Evolutionary conservation across 352 stramenopile genomes (phyloP).

Genomic region (Achlya hypogyna): DNA sequence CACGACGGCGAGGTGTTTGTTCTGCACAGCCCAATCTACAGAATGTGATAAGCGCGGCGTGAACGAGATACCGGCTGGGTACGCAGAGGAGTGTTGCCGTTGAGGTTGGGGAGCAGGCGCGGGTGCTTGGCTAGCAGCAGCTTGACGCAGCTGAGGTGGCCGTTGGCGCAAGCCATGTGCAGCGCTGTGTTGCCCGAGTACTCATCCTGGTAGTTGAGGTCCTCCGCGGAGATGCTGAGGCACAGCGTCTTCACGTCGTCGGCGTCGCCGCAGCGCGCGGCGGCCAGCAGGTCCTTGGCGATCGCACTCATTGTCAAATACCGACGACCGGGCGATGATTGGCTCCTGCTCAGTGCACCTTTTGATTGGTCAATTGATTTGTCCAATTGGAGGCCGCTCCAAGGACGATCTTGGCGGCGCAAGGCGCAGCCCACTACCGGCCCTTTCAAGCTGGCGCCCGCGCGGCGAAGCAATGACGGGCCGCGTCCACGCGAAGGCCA

Average conservation of each 20-base stretch:
- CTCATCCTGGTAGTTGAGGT: slow-evolving; percentile 65
- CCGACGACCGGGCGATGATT: slow-evolving; percentile 16
- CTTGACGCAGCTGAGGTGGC: slow-evolving; percentile 50
- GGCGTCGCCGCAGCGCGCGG: slow-evolving; percentile 60
- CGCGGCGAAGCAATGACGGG: no score
- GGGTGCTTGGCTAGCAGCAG: slow-evolving; percentile 50
- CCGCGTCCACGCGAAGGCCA: no score
- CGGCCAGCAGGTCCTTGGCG: slow-evolving; percentile 51
- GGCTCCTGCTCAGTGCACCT: not conserved
- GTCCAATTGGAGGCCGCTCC: not conserved
- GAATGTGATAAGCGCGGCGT: slow-evolving; percentile 19
- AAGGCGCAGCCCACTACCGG: no score
- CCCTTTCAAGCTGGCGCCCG: no score
- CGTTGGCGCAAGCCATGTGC: slow-evolving; percentile 83
- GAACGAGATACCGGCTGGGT: slow-evolving; percentile 20
- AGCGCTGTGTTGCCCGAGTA: slow-evolving; percentile 71
- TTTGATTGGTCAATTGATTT: not conserved
- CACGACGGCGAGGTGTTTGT: slow-evolving; percentile 72
- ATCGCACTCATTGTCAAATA: slow-evolving; percentile 15
- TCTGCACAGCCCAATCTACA: slow-evolving; percentile 81
- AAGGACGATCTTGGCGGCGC: not conserved
- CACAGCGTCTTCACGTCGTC: slow-evolving; percentile 49
- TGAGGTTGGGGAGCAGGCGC: slow-evolving; percentile 41
- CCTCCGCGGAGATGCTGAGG: slow-evolving; percentile 15
- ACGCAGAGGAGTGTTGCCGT: slow-evolving; percentile 70